Base-by-base conservation (phyloP, 2,329 filamentous ascomycete genomes). In the Aspergillus pseudoviridinutans region DNA sequence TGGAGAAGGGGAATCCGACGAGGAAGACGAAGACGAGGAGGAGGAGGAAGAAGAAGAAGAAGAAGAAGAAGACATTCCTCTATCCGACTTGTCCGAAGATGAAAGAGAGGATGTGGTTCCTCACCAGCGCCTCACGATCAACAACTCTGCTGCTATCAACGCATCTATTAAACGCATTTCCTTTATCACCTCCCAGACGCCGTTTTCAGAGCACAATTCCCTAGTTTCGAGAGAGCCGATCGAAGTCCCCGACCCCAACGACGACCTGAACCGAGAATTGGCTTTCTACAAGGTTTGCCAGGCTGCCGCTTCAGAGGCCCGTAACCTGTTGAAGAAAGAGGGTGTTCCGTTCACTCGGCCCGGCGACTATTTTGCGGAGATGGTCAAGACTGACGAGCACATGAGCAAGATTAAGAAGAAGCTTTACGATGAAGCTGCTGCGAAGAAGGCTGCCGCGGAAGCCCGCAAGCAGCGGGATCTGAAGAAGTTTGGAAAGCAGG, bases 401-500 rank as follows among this genome's bases (percentile, higher is more conserved):
- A 99, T 99, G 94, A 90, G 90, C 73, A 92, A 90, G 82, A 90
- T 99, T 73, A 95, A 95, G 82, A 86, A 88, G 70, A 96, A 95
- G 82, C 80, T 97, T 68, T 84, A 96, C 61, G 92, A 97, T 69
- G 91, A 95, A 71, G 94, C 93, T 0, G 90, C 93, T 10, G 82
- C 86, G 60, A 96, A 96, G 83, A 96, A 96, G 81, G 93, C 94
- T 0, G 85, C 91, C 28, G 87, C 90, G 25, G 94, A 99, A 76
- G 94, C 94, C 6, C 86, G 92, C 73, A 92, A 92, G 78, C 88
- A 93, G 79, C 84, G 94, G 62, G 94, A 99, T 74, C 82, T 97
- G 69, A 97, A 97, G 87, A 99, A 97, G 80, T 99, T 97, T 73
- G 94, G 94, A 74, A 99, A 99, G 81, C 91, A 96, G 75, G 94